Base-by-base conservation (phyloP, 805 yeast genomes). In the Cyberlindnera bimundalis region DNA sequence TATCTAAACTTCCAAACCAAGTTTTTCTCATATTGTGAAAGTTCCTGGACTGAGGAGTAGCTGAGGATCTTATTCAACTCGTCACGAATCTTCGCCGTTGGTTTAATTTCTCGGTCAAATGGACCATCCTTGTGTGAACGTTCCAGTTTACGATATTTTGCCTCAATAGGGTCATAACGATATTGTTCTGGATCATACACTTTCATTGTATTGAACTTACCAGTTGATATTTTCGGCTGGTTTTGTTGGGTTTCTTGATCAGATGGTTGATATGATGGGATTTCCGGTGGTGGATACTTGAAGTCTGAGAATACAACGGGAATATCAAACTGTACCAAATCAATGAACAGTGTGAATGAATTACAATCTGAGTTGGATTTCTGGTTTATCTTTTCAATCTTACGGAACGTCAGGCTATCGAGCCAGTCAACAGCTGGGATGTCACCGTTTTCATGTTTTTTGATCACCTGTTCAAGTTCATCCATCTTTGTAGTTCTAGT, bases 1-100 rank as follows among this genome's bases (percentile, higher is more conserved):
- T 85, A 93, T 39, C 98, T 66, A 62, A 84, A 91, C 60, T 84
- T 86, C 97, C 98, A 91, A 9, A 91, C 73, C 55, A 88, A 63
- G 48, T 88, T 87, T 65, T 84, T 87, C 51, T 91, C 96, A 56
- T 82, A 80, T 37, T 84, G 90, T 6, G 82, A 74, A 34, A 93
- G 67, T 50, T 80, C 84, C 39, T 85, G 85, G 32, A 87, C 91
- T 4, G 96, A 89, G 3, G 96, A 90, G 55, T 81, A 86, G 18
- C 70, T 68, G 38, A 91, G 67, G 5, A 90, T 86, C 33, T 67
- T 70, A 42, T 76, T 71, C 39, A 91, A 70, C 49, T 85, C 84
- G 46, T 82, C 88, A 51, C 96, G 70, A 26, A 82, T 71, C 53
- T 80, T 84, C 4, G 96, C 83, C 15, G 91, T 84, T 1, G 99